Conservation (phyloP, 306 rosid species). For the Vigna radiata region DNA sequence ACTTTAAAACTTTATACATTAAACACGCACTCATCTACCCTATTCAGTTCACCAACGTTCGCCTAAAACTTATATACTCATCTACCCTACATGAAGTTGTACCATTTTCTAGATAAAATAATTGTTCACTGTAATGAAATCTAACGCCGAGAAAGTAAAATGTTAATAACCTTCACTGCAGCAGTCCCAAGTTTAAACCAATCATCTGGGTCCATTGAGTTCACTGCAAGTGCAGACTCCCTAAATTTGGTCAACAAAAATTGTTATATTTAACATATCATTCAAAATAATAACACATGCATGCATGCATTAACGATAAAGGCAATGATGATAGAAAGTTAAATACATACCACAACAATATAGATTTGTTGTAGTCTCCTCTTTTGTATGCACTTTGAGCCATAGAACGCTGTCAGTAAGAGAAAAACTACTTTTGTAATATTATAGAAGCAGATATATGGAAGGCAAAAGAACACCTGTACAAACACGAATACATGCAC, state of each 20-base stretch:
- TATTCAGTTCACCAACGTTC: constrained; percentile 7
- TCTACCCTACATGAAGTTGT: no score
- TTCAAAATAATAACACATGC: neutral
- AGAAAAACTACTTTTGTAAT: constrained; percentile 26
- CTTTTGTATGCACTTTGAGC: constrained; percentile 97
- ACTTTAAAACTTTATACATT: constrained; percentile 14
- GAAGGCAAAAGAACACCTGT: neutral
- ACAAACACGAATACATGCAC: neutral
- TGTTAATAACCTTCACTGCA: constrained; percentile 72
- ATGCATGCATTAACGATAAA: neutral
- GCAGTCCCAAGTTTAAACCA: constrained; percentile 98
- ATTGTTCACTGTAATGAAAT: constrained; percentile 24
- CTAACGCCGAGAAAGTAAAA: neutral
- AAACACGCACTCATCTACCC: neutral
- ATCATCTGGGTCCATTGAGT: constrained; percentile 91
- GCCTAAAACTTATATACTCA: neutral
- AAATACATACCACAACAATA: constrained; percentile 57
- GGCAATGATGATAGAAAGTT: constrained; percentile 25
- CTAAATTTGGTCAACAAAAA: constrained; percentile 54
- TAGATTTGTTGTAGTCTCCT: constrained; percentile 82
- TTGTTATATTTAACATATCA: constrained; percentile 20
- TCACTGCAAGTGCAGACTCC: constrained; percentile 97
- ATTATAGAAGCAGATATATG: constrained; percentile 10
- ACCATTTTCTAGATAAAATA: neutral
- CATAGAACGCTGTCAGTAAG: constrained; percentile 74